A percentile compares a stretch with the other conserved stretches of the same genome.
phyloP scores from a whole-genome alignment of 2,329 filamentous ascomycete species.

The Elsinoe necatrix region DNA sequence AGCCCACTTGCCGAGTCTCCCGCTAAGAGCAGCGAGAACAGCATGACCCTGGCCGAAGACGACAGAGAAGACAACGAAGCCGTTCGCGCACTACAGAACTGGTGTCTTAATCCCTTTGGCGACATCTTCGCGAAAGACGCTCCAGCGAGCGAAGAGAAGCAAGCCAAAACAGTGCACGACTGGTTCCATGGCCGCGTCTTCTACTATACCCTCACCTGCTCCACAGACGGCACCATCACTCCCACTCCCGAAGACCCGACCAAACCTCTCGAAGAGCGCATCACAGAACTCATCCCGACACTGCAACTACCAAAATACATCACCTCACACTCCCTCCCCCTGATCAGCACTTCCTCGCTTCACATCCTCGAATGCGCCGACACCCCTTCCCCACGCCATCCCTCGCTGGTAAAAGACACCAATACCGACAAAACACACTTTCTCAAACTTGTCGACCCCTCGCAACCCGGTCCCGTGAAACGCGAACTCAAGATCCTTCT shows the following conservation, averaged over 20 bases:
- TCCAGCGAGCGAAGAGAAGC: constrained; percentile 8
- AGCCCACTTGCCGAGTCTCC: constrained; percentile 8
- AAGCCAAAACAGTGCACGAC: constrained; percentile 23
- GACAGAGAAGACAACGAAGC: constrained; percentile 18
- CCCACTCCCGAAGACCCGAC: constrained; percentile 22
- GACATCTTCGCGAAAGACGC: constrained; percentile 19
- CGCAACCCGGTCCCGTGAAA: constrained; percentile 27
- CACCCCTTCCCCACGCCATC: constrained; percentile 25
- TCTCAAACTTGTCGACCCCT: constrained; percentile 28
- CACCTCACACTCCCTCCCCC: constrained; percentile 23
- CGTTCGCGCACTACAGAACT: constrained; percentile 24
- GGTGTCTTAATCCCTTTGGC: constrained; percentile 26
- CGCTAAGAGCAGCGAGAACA: constrained; percentile 9
- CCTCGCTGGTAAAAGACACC: constrained; percentile 20
- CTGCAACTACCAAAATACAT: constrained; percentile 31
- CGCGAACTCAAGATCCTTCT: constrained; percentile 28
- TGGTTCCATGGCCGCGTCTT: constrained; percentile 27
- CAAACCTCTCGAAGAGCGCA: constrained; percentile 20
- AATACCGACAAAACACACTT: constrained; percentile 22
- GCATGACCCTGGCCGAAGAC: constrained; percentile 17
- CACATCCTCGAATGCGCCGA: constrained; percentile 22
- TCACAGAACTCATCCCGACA: constrained; percentile 23
- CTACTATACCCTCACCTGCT: constrained; percentile 25
- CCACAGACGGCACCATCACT: constrained; percentile 21
- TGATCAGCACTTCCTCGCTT: constrained; percentile 22